Base-by-base conservation (phyloP, 352 stramenopile genomes). In the Globisporangium alternatum region DNA sequence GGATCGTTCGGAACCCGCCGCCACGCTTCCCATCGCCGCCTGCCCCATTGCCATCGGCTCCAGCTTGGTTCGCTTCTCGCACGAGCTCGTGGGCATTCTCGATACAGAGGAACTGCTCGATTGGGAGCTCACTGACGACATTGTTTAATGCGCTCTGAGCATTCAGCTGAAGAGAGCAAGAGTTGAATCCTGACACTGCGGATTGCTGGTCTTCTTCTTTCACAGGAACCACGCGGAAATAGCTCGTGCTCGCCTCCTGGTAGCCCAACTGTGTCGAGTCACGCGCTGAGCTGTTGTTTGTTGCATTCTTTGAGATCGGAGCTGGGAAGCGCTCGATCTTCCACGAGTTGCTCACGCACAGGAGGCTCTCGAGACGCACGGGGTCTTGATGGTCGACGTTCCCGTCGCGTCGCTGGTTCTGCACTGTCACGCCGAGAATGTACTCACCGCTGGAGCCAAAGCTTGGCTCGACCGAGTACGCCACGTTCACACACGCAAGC, bases 1-100 rank as follows among this genome's bases (percentile, higher is more conserved):
- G 87, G 64, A 95, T 95, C 9, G 87, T 91, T 12, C 87, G 85
- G 8, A 95, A 84, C 2, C 85, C 85, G 10, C 81, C 81, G 49
- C 64, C 66, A 52, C 72, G 73, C 52, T 81, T 84, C n/a, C 56
- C 56, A 12, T 81, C 72, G 31, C 54, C 77, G 13, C 57, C 57
- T 5, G 76, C 66, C 31, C 64, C 41, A 43, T 37, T 69, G 17
- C 56, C 65, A 52, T 83, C 73, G 9, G 52, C 47, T 8, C 33
- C 39, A 8, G 43, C 56, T 10, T 56, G 54, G 28, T 15, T 30
- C 19, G 71, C 72, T 1, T 51, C 60, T 51, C 71, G 77, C 48
- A 80, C 68, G 9, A 91, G 63, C 21, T 80, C 70, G 5, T 64
- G 72, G 17, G 87, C 85, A 65, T 93, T 75, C 56, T 94, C 83